Evolutionary conservation across 768 basidiomycete species (phyloP), one percentile per base, ranked within the genome.

Genomic region (Tylopilus rubrobrunneus): DNA sequence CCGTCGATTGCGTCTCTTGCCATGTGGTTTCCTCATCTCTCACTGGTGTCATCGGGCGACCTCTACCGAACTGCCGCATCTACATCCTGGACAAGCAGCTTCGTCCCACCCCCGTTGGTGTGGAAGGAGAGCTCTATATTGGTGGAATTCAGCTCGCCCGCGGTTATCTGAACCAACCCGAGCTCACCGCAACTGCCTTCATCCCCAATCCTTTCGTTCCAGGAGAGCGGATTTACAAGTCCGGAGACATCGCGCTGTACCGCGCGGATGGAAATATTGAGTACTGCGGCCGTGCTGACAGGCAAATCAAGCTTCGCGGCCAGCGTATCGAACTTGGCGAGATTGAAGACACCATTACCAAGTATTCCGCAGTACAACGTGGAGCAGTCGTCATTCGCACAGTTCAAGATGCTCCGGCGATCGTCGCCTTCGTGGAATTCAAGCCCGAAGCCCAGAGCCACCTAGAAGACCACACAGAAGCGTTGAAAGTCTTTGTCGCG

Each of bases 281-380:
- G 37, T 70, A 67, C 50, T 62, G 65, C 40, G 71, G 70, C 37
- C 68, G 71, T 27, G 59, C 60, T 15, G 71, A 71, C 61, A 60
- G 69, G 36, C 70, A 71, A 41, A 63, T 71, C 51, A 71, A 71
- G 54, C 59, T 71, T 52, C 65, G 67, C 7, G 70, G 71, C 27
- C 65, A 63, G 25, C 67, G 71, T 25, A 64, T 71, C n/a, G 70
- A 71, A 41, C 64, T 67, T 12, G 65, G 67, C 14, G 70, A 71
- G 53, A 62, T 71, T 15, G 70, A 71, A 57, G 61, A 63, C 40
- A 66, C 67, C 1, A 67, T 68, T 14, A 56, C 56, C 46, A 69
- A 67, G 43, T 63, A 57, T 40, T 33, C 58, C 3, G 33, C 41
- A n/a, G 60, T 65, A 8, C 56, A 57, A 45, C 59, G 63, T 9